Evolutionary conservation across 495 filamentous ascomycete species (phyloP), one percentile per base, ranked within the genome.

Genomic region (Cladorrhinum samala): DNA sequence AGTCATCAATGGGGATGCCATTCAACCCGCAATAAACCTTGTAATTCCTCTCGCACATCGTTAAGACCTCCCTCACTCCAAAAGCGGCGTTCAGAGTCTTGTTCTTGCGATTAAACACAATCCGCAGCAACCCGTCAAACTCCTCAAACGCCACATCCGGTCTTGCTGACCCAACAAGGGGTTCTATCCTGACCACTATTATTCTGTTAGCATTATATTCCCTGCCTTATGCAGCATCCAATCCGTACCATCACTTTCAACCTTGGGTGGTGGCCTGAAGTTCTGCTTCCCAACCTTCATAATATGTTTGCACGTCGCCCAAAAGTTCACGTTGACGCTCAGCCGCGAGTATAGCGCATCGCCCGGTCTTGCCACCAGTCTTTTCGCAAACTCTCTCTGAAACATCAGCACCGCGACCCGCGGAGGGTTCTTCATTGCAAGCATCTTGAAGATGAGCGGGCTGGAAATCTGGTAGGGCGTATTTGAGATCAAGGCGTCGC

Each of bases 391-490:
- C 45, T 68, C 66, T 64, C 66, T 39, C 52, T 68, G 66, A 39
- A 70, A 68, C 89, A 96, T 95, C 68, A 96, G 87, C 49, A 96
- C 78, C 57, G 85, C 90, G 49, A 78, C 77, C 2, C 92, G 75
- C 0, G 88, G 80, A 0, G 88, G 89, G 46, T 82, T 83, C 33
- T 71, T 71, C 45, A 87, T 80, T 20, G 87, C 77, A 23, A 97
- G 81, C 45, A 96, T 84, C 68, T 96, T 95, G 78, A 96, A 89
- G 46, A 91, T 88, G 14, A 97, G 78, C 11, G 92, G 92, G 44
- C 84, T 88, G 7, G 88, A 94, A 54, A 97, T 97, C 75, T 94
- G 68, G 69, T 97, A 97, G 1, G 92, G 91, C 9, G 93, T 96
- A 65, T 96, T 96, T 62, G 81, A 86, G 52, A 97, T 95, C 69